Evolutionary conservation across 768 basidiomycete species (phyloP).

Genomic region (Rhodotorula diobovata): DNA sequence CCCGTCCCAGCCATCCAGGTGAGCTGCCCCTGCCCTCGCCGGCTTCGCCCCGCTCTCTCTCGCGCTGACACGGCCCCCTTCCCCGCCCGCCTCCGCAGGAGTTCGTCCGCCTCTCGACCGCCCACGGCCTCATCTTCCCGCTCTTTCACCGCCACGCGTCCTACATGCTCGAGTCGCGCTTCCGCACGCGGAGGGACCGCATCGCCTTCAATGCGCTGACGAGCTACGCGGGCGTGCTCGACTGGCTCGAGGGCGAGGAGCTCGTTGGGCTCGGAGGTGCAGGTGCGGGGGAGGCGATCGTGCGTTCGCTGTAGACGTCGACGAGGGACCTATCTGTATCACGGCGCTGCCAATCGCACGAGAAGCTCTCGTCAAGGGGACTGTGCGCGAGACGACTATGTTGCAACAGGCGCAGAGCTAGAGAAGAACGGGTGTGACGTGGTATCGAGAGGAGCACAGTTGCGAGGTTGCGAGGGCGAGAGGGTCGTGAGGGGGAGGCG

Average conservation of each 20-base stretch:
- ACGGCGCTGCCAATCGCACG: no score
- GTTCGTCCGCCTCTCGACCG: constrained; percentile 48
- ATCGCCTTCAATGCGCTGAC: constrained; percentile 49
- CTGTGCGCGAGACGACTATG: no score
- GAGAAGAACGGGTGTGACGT: not conserved
- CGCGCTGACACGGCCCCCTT: no score
- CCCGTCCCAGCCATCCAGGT: constrained; percentile 49
- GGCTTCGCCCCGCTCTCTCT: not conserved
- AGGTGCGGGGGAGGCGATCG: not conserved
- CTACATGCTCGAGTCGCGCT: constrained; percentile 50
- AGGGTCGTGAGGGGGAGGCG: not conserved
- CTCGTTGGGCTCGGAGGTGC: not conserved
- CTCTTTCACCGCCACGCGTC: constrained; percentile 53
- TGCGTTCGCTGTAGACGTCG: not conserved
- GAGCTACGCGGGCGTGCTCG: constrained; percentile 48
- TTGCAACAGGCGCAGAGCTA: no score
- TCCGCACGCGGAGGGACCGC: constrained; percentile 44
- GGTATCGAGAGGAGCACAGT: not conserved
- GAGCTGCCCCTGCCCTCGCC: not conserved
- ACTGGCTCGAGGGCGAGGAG: constrained; percentile 49
- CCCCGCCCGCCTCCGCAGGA: constrained; percentile 31
- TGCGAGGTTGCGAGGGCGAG: not conserved
- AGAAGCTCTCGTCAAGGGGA: no score
- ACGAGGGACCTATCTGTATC: not conserved
- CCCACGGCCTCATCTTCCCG: constrained; percentile 49